phyloP scores from a whole-genome alignment of 129 eudicot genomes.

The Gnaphalium uliginosum region DNA sequence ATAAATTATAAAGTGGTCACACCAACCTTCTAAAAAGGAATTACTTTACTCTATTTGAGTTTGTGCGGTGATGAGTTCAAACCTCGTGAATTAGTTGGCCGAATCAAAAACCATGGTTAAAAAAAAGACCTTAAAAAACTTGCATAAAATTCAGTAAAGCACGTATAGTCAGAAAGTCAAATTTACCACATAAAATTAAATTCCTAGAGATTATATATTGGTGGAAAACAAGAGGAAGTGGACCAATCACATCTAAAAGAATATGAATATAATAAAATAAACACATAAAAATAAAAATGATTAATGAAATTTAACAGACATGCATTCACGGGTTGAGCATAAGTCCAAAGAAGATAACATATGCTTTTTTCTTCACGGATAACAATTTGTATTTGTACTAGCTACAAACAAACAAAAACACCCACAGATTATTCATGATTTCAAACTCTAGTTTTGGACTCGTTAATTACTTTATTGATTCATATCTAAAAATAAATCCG shows the following conservation, averaged over 20 bases:
- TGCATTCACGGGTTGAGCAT: constrained; percentile 40
- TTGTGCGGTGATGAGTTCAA: no score
- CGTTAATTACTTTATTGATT: background rate
- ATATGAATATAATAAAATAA: background rate
- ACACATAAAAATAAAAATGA: background rate
- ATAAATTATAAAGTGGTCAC: no score
- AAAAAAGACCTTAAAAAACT: no score
- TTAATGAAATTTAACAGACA: constrained; percentile 11
- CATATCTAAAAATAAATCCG: background rate
- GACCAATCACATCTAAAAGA: constrained; percentile 26
- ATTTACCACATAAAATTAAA: background rate
- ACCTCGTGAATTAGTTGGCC: no score
- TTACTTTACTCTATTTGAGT: no score
- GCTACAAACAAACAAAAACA: background rate
- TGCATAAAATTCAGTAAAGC: background rate
- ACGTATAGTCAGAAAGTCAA: constrained; percentile 14
- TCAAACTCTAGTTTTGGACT: background rate
- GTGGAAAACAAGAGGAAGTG: constrained; percentile 23
- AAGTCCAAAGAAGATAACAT: constrained; percentile 35
- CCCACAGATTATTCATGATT: background rate
- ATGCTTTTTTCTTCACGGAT: constrained; percentile 24
- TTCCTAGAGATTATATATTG: constrained; percentile 5
- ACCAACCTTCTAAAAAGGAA: no score
- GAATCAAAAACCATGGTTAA: no score
- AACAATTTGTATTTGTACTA: background rate